These are phyloP conservation scores for Globisporangium yorkense DNA, from an alignment of 352 stramenopile species.

Conservation along the genomic window DNA sequence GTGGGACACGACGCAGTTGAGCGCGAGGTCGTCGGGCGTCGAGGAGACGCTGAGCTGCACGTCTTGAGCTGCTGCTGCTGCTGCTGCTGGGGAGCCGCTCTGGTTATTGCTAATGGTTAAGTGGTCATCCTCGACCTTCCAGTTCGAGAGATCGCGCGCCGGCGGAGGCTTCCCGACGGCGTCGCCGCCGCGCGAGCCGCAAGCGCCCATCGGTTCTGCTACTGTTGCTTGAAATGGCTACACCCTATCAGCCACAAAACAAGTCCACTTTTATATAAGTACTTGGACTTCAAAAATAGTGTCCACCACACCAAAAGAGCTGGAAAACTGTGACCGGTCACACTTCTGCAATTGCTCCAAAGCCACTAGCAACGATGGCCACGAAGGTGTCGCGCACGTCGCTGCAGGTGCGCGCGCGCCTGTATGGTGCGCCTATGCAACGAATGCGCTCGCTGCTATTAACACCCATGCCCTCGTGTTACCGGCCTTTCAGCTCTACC, in stretches of 20 bases:
- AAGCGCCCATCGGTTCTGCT: slow-evolving; percentile 35
- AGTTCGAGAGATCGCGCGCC: slow-evolving; percentile 28
- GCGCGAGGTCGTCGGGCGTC: slow-evolving; percentile 18
- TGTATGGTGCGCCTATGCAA: not conserved
- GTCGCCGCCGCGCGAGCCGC: slow-evolving; percentile 29
- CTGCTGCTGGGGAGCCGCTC: not conserved
- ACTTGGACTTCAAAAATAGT: not conserved
- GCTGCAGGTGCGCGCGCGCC: slow-evolving; percentile 37
- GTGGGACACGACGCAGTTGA: slow-evolving; percentile 49
- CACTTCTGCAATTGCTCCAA: not conserved
- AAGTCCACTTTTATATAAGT: not conserved
- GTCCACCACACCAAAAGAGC: not conserved
- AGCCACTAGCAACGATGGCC: slow-evolving; percentile 22
- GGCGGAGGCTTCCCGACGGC: slow-evolving; percentile 6
- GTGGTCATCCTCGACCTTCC: slow-evolving; percentile 29
- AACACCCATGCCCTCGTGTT: not conserved
- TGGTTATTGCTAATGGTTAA: not conserved
- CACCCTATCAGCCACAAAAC: not conserved
- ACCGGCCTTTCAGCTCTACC: slow-evolving; percentile 50
- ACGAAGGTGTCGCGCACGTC: slow-evolving; percentile 72
- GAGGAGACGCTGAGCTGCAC: not conserved
- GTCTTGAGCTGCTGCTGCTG: not conserved
- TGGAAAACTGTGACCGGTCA: too few relatives aligned
- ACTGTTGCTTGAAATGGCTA: not conserved
- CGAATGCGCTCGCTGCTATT: not conserved